A percentile compares a stretch with the other conserved stretches of the same genome.
phyloP scores from a whole-genome alignment of 2,329 filamentous ascomycete species.

The Cercospora canescens region DNA sequence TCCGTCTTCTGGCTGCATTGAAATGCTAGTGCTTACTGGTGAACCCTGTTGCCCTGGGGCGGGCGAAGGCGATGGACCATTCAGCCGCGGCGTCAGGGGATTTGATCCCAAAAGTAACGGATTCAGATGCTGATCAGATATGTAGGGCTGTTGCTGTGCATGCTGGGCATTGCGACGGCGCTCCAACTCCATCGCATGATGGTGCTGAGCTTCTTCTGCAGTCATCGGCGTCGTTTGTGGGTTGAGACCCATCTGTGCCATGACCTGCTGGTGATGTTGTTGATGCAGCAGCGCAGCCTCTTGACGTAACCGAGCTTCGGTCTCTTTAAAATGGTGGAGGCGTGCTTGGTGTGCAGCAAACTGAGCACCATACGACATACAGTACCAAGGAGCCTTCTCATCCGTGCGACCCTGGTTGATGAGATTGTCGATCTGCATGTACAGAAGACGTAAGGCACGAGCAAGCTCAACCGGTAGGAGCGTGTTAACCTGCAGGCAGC shows the following conservation, averaged over 20 bases:
- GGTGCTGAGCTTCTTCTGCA: conserved; percentile 18
- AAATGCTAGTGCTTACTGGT: background rate
- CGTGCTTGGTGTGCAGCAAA: conserved; percentile 29
- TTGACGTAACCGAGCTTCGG: conserved; percentile 23
- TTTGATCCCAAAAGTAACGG: conserved; percentile 24
- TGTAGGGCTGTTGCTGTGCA: conserved; percentile 24
- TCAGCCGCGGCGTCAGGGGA: conserved; percentile 8
- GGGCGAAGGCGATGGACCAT: conserved; percentile 11
- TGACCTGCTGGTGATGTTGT: conserved; percentile 24
- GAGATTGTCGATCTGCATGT: conserved; percentile 37
- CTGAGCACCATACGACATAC: conserved; percentile 36
- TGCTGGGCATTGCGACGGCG: conserved; percentile 25
- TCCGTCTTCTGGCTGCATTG: background rate
- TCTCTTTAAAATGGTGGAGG: conserved; percentile 28
- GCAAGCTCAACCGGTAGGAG: conserved; percentile 27
- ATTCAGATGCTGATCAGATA: conserved; percentile 26
- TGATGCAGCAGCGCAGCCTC: conserved; percentile 26
- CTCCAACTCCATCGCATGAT: conserved; percentile 28
- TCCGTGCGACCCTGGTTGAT: conserved; percentile 32
- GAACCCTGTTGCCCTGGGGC: conserved; percentile 9
- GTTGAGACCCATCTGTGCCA: conserved; percentile 25
- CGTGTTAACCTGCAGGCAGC: conserved; percentile 33
- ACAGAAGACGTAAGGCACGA: conserved; percentile 32
- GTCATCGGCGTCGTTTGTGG: conserved; percentile 4
- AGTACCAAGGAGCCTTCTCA: conserved; percentile 27